Conservation (phyloP, 2,329 filamentous ascomycete species). For the Verticillium nonalfalfae region DNA sequence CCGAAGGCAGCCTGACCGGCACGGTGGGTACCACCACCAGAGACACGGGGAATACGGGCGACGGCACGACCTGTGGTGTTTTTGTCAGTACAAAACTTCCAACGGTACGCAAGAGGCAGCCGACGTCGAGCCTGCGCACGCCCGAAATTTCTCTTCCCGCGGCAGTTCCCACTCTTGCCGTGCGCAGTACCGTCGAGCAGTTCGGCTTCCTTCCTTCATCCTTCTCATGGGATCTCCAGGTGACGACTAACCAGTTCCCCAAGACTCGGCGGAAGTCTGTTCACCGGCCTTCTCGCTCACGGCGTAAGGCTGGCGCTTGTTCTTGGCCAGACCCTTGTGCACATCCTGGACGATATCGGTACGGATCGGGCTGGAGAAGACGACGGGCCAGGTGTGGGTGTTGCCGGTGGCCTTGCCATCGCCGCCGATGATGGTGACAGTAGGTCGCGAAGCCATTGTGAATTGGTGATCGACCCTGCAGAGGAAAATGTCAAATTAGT, state of each 20-base stretch:
- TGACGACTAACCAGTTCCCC: constrained; percentile 85
- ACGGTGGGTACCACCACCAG: constrained; percentile 99
- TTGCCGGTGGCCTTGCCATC: constrained; percentile 88
- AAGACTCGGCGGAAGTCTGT: constrained; percentile 99
- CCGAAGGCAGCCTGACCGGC: constrained; percentile 99
- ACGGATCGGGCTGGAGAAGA: constrained; percentile 97
- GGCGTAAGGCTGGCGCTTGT: constrained; percentile 98
- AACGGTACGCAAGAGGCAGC: background rate
- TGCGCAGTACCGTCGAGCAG: background rate
- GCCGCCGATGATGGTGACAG: constrained; percentile 93
- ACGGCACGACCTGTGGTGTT: constrained; percentile 77
- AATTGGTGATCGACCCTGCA: constrained; percentile 14
- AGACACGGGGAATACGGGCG: constrained; percentile 99
- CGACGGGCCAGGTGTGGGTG: constrained; percentile 88
- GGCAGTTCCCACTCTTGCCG: background rate
- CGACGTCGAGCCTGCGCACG: background rate
- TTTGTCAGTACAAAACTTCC: constrained; percentile 7
- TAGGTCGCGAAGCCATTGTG: constrained; percentile 92
- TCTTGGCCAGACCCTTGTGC: constrained; percentile 99
- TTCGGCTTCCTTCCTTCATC: background rate
- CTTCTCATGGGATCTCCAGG: background rate
- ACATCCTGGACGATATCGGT: constrained; percentile 98
- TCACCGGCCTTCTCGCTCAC: constrained; percentile 99
- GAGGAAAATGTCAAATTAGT: constrained; percentile 7
- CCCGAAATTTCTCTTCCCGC: background rate